A percentile compares a stretch with the other conserved stretches of the same genome.
Conservation (phyloP, 805 yeast genomes). For the Blastobotrys attinorum region DNA sequence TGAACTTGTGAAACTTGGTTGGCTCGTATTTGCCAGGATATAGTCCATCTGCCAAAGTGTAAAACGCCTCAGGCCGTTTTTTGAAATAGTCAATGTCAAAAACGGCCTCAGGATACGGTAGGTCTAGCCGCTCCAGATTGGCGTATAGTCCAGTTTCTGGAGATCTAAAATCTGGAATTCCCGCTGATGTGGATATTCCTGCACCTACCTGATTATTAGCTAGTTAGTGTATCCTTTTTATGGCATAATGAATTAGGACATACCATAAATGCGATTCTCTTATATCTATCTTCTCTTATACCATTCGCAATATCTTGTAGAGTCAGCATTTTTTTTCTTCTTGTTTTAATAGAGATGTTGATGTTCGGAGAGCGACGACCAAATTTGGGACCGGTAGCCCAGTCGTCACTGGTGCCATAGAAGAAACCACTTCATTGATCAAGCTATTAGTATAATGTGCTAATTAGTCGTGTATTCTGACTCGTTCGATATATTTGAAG, state of each 20-base stretch:
- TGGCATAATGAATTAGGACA: neutral
- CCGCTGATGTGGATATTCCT: slow-evolving; percentile 88
- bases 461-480: too few species aligned
- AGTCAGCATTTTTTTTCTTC: neutral
- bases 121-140: slow-evolving; percentile 55
- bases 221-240: neutral
- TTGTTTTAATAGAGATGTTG: neutral
- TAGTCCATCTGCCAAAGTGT: slow-evolving; percentile 71
- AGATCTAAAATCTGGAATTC: slow-evolving; percentile 91
- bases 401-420: too few species aligned
- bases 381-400: too few species aligned
- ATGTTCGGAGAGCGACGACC: too few species aligned
- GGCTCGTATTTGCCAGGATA: slow-evolving; percentile 86
- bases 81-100: slow-evolving; percentile 80
- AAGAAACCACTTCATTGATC: too few species aligned
- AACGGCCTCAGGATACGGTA: slow-evolving; percentile 94
- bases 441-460: too few species aligned
- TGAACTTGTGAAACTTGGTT: slow-evolving; percentile 69
- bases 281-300: slow-evolving; percentile 14
- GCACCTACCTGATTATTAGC: slow-evolving; percentile 69
- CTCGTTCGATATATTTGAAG: too few species aligned
- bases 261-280: slow-evolving; percentile 29
- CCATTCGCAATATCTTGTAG: slow-evolving; percentile 16
- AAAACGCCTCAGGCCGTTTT: slow-evolving; percentile 75
- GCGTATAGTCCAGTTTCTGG: slow-evolving; percentile 78